phyloP scores from a whole-genome alignment of 1,284 basidiomycete species.

The Naganishia albida region DNA sequence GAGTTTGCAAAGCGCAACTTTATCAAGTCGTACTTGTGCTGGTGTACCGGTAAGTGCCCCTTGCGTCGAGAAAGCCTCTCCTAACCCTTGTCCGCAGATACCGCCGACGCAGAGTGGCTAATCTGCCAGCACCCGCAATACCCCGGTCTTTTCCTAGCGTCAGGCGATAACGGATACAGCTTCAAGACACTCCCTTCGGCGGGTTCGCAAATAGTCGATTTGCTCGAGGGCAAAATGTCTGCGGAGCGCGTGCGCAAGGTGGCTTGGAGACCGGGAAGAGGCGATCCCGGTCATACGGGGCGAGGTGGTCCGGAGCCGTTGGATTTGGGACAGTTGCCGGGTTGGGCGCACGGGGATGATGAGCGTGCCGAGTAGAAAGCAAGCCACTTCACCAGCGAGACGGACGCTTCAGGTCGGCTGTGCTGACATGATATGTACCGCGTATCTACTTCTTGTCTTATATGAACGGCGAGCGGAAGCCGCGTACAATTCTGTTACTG shows the following conservation, averaged over 20 bases:
- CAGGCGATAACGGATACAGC: constrained; percentile 45
- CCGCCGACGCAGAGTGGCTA: constrained; percentile 43
- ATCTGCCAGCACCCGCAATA: constrained; percentile 44
- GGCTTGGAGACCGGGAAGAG: constrained; percentile 45
- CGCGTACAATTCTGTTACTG: no score
- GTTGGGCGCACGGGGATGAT: constrained; percentile 43
- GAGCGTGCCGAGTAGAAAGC: constrained; percentile 20
- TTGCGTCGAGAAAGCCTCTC: not conserved
- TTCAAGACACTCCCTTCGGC: constrained; percentile 54
- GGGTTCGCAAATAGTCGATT: constrained; percentile 49
- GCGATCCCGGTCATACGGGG: constrained; percentile 36
- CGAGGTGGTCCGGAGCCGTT: constrained; percentile 38
- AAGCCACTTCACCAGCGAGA: no score
- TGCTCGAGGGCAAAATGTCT: constrained; percentile 46
- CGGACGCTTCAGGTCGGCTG: no score
- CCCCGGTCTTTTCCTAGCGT: constrained; percentile 43
- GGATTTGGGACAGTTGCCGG: constrained; percentile 42
- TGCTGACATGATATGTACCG: no score
- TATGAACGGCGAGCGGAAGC: no score
- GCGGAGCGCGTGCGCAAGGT: constrained; percentile 39
- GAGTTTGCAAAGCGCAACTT: constrained; percentile 39
- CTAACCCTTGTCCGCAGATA: constrained; percentile 36
- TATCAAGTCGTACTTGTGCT: constrained; percentile 47
- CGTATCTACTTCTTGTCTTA: no score
- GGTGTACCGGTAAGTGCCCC: constrained; percentile 41